Base-by-base conservation (phyloP, 2,329 filamentous ascomycete genomes). In the Trichophyton verrucosum region DNA sequence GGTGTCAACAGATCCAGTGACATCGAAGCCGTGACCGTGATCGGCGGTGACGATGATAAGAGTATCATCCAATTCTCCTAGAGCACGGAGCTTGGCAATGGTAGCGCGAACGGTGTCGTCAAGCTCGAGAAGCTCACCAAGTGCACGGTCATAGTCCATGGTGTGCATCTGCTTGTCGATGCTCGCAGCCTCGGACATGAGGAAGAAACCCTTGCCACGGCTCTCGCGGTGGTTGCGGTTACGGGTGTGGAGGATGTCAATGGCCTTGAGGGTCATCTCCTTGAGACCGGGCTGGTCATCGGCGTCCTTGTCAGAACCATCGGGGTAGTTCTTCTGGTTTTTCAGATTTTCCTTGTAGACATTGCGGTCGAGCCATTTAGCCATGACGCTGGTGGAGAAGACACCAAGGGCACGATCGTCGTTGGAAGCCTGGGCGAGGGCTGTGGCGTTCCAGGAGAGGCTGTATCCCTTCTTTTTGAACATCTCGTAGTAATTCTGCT, bases 131-230 rank as follows among this genome's bases (percentile, higher is more conserved):
- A 95, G 83, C 67, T 95, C 89, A 60, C 87, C 89, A 0, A 95
- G 83, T 0, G 89, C 87, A 60, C 89, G 87, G 75, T 94, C 88
- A 71, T 94, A 94, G 76, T 94, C 89, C 20, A 94, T 81, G 1
- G 78, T 73, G 76, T 95, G 89, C 89, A 95, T 94, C 80, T 89
- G 86, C 80, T 95, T 95, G 76, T 94, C 89, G 66, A 95, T 88
- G 1, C 85, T 89, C 15, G 89, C 89, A 27, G 86, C 89, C 73
- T 95, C 89, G 11, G 85, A 85, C 89, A 95, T 94, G 69, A 95
- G 80, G 80, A 94, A 90, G 81, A 87, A 95, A 4, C 89, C 89
- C 62, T 88, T 81, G 61, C 86, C 80, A 17, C 55, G 55, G 38
- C 81, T 81, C 27, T 53, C 49, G 22, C 49, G 49, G 49, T 53